Evolutionary conservation across 257 asterid species (phyloP).

Genomic region (Solanum neorickii): DNA sequence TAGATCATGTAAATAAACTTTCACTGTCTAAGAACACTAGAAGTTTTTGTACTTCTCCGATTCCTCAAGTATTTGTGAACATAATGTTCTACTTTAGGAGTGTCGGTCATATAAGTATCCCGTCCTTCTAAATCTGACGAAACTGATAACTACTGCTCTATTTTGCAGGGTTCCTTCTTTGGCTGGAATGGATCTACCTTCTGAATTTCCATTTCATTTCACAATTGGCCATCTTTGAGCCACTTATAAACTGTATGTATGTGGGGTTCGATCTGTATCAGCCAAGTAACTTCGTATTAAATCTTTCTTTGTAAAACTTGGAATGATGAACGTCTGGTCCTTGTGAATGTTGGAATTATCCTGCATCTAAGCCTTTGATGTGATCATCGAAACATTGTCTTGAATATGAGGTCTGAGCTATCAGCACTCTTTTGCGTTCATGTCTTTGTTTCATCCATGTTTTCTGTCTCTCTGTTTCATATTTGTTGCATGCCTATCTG

Average conservation of each 20-base stretch:
- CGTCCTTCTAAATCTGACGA: not conserved
- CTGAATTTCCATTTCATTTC: constrained; percentile 20
- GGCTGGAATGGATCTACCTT: constrained; percentile 90
- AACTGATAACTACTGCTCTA: not conserved
- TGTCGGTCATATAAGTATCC: not conserved
- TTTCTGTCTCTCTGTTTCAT: not conserved
- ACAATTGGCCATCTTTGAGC: not conserved
- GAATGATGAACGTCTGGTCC: not conserved
- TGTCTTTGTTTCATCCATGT: not conserved
- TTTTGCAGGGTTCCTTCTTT: constrained; percentile 62
- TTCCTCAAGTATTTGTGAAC: not conserved
- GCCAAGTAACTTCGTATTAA: not conserved
- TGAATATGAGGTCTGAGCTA: not conserved
- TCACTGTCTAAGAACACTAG: constrained; percentile 19
- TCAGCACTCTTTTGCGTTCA: not conserved
- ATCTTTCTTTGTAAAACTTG: not conserved
- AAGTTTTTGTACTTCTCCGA: not conserved
- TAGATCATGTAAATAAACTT: constrained; percentile 55
- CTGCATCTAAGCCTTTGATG: not conserved
- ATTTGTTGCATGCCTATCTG: not conserved
- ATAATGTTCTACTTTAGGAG: not conserved
- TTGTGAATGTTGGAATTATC: not conserved
- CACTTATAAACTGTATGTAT: not conserved
- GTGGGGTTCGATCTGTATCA: not conserved
- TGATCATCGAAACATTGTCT: not conserved